Conservation (phyloP, 257 asterid species). For the Capsicum rhomboideum region DNA sequence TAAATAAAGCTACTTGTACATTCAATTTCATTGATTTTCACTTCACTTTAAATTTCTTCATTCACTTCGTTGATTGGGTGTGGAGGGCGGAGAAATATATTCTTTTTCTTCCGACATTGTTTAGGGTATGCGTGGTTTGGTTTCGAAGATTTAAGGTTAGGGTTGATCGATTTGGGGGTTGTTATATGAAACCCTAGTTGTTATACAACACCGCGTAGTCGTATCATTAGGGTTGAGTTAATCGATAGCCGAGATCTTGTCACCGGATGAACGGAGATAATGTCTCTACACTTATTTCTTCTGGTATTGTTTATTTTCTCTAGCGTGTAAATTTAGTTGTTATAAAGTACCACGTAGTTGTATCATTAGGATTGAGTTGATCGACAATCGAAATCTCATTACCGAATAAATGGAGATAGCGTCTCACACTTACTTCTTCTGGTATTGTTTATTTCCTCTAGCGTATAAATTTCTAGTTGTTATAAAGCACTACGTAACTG, state of each 20-base stretch:
- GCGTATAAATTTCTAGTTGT: background rate
- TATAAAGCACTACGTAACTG: constrained; percentile 43
- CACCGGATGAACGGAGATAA: constrained; percentile 99
- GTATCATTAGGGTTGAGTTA: constrained; percentile 48
- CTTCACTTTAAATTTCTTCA: background rate
- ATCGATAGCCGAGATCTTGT: constrained; percentile 68
- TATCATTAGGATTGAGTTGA: too few relatives aligned
- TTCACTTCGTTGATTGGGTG: background rate
- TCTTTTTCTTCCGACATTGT: background rate
- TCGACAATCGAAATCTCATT: too few relatives aligned
- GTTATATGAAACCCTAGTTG: constrained; percentile 13
- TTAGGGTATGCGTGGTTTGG: background rate
- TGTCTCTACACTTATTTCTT: constrained; percentile 73
- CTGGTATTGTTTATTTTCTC: constrained; percentile 89
- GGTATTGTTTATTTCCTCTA: too few relatives aligned
- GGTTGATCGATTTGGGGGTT: background rate
- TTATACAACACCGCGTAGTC: constrained; percentile 42
- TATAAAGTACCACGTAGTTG: too few relatives aligned
- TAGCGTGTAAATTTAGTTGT: background rate
- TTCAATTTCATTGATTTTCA: background rate
- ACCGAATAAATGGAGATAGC: constrained; percentile 90
- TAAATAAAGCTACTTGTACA: background rate
- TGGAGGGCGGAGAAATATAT: background rate
- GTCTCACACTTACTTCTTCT: constrained; percentile 56
- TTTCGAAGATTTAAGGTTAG: constrained; percentile 19